Percentiles rank a stretch among this genome's conserved stretches.
Conservation (phyloP, 2,329 filamentous ascomycete genomes). For the Claviceps sp. region DNA sequence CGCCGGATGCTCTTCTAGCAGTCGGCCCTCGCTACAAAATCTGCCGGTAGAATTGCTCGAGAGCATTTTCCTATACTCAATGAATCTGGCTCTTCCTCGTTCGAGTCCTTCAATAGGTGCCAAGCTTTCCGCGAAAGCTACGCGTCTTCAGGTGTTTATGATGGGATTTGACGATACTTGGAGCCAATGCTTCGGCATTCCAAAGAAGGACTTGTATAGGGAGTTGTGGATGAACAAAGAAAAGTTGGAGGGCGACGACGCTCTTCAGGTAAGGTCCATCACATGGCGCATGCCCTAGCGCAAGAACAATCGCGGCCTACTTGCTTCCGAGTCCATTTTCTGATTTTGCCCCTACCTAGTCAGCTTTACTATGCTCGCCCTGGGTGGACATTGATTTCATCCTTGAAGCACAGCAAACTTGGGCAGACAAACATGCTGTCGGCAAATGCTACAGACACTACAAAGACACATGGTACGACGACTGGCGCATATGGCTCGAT, state of each 20-base stretch:
- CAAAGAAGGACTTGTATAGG: not conserved
- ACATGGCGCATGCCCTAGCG: not conserved
- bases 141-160: constrained; percentile 23
- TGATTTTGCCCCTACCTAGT: constrained; percentile 22
- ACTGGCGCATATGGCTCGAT: too few species aligned
- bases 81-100: constrained; percentile 33
- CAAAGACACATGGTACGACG: too few species aligned
- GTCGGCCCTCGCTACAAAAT: constrained; percentile 16
- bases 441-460: constrained; percentile 20
- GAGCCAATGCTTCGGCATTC: constrained; percentile 22
- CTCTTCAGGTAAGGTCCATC: constrained; percentile 28
- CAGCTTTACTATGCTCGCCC: constrained; percentile 26
- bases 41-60: constrained; percentile 42
- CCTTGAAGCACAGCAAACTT: constrained; percentile 33
- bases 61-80: constrained; percentile 35
- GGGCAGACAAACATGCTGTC: constrained; percentile 26
- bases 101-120: constrained; percentile 30
- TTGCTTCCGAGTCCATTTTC: not conserved
- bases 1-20: constrained; percentile 14
- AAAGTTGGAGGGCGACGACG: constrained; percentile 21
- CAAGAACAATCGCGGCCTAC: not conserved
- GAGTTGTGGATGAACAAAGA: not conserved
- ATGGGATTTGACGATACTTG: constrained; percentile 24
- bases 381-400: constrained; percentile 33
- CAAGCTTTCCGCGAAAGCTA: constrained; percentile 29